A percentile compares a stretch with the other conserved stretches of the same genome.
These are phyloP conservation scores for Rhizopogon vinicolor DNA, from an alignment of 768 basidiomycete species.

Conservation along the genomic window DNA sequence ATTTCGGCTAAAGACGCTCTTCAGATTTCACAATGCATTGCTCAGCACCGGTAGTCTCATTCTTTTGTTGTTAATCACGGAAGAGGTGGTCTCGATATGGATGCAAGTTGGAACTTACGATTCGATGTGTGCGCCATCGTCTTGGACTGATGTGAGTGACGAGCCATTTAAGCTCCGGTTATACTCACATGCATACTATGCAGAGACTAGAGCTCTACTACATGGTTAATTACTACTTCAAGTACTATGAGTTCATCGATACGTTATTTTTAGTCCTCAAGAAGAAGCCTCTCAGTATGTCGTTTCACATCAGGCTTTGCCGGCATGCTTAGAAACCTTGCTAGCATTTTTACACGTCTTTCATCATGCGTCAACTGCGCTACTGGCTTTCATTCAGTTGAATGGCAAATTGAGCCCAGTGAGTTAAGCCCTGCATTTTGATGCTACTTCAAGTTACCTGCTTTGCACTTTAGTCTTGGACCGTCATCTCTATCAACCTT, in stretches of 20 bases:
- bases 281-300: conserved; percentile 91
- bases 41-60: conserved; percentile 76
- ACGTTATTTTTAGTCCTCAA: conserved; percentile 94
- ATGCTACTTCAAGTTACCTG: neutral
- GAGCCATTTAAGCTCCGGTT: neutral
- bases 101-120: conserved; percentile 72
- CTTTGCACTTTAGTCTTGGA: conserved; percentile 67
- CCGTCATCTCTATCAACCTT: conserved; percentile 84
- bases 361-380: conserved; percentile 93
- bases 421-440: conserved; percentile 25
- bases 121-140: conserved; percentile 62
- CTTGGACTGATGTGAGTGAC: conserved; percentile 79
- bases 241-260: conserved; percentile 91
- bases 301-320: neutral
- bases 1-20: conserved; percentile 68
- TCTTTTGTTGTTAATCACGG: conserved; percentile 76
- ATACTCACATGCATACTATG: conserved; percentile 1
- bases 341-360: conserved; percentile 95
- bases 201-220: conserved; percentile 91
- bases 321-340: neutral
- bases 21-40: conserved; percentile 85
- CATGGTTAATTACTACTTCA: conserved; percentile 97
- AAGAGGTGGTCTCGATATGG: conserved; percentile 81
- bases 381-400: conserved; percentile 90
- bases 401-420: conserved; percentile 88